Evolutionary conservation across 2,329 filamentous ascomycete genomes (phyloP).

Genomic region (Fusarium coffeatum): DNA sequence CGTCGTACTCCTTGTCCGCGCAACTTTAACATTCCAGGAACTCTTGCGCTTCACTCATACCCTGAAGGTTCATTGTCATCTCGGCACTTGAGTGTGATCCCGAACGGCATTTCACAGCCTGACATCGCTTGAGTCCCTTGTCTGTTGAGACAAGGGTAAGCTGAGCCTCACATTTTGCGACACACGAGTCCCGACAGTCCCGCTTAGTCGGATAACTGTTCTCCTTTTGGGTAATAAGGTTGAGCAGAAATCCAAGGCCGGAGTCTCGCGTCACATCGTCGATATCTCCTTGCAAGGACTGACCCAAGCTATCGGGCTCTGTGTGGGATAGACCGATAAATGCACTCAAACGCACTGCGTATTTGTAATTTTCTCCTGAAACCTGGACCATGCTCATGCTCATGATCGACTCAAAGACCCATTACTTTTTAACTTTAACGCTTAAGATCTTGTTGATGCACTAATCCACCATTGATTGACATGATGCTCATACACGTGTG

Average conservation of each 20-base stretch:
- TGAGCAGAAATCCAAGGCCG: slow-evolving; percentile 2
- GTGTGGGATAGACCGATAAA: slow-evolving; percentile 29
- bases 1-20: not conserved
- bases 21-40: slow-evolving; percentile 1
- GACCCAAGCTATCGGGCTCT: slow-evolving; percentile 13
- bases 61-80: slow-evolving; percentile 4
- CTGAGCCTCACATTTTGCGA: slow-evolving; percentile 15
- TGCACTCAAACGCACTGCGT: not conserved
- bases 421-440: slow-evolving; percentile 12
- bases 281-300: slow-evolving; percentile 10
- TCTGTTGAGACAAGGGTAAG: slow-evolving; percentile 4
- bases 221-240: not conserved
- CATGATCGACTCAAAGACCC: slow-evolving; percentile 6
- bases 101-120: slow-evolving; percentile 23
- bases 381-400: slow-evolving; percentile 17
- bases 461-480: slow-evolving; percentile 1
- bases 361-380: slow-evolving; percentile 9
- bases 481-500: slow-evolving; percentile 10
- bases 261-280: slow-evolving; percentile 13
- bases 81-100: slow-evolving; percentile 34
- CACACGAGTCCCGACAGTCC: not conserved
- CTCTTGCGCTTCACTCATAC: slow-evolving; percentile 9
- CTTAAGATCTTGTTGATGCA: slow-evolving; percentile 14
- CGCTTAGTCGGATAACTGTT: not conserved
- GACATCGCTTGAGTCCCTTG: slow-evolving; percentile 9